Conservation (phyloP, 495 filamentous ascomycete genomes). For the Penicillium roqueforti region DNA sequence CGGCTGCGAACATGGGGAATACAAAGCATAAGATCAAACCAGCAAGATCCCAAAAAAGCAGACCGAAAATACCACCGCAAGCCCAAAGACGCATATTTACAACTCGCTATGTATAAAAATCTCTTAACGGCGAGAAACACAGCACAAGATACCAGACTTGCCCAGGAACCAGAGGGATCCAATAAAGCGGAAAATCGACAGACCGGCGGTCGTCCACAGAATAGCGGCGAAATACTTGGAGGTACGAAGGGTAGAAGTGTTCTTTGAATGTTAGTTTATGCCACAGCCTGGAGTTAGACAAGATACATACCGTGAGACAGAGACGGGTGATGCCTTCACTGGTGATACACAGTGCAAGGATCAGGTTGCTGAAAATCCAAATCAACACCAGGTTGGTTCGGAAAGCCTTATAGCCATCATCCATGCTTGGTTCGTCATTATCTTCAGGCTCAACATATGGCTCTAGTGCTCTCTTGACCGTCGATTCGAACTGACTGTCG, state of each 20-base stretch:
- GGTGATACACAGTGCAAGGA: constrained; percentile 79
- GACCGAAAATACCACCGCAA: background rate
- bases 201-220: constrained; percentile 77
- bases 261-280: constrained; percentile 17
- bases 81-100: constrained; percentile 19
- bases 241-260: constrained; percentile 62
- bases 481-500: constrained; percentile 91
- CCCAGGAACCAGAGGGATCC: constrained; percentile 90
- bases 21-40: background rate
- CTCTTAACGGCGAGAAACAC: constrained; percentile 64
- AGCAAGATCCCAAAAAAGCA: background rate
- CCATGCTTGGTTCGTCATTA: constrained; percentile 72
- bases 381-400: constrained; percentile 80
- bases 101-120: background rate
- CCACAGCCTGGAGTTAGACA: background rate
- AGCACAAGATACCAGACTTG: constrained; percentile 85
- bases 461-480: constrained; percentile 84
- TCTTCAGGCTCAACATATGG: constrained; percentile 71
- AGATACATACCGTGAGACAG: constrained; percentile 69
- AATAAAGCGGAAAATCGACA: constrained; percentile 80
- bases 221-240: constrained; percentile 85
- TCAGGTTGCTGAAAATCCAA: constrained; percentile 92
- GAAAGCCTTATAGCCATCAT: constrained; percentile 98
- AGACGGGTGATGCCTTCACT: constrained; percentile 72
- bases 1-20: constrained; percentile 10